Evolutionary conservation across 2,329 filamentous ascomycete species (phyloP).

Genomic region (Pleurostoma richardsiae): DNA sequence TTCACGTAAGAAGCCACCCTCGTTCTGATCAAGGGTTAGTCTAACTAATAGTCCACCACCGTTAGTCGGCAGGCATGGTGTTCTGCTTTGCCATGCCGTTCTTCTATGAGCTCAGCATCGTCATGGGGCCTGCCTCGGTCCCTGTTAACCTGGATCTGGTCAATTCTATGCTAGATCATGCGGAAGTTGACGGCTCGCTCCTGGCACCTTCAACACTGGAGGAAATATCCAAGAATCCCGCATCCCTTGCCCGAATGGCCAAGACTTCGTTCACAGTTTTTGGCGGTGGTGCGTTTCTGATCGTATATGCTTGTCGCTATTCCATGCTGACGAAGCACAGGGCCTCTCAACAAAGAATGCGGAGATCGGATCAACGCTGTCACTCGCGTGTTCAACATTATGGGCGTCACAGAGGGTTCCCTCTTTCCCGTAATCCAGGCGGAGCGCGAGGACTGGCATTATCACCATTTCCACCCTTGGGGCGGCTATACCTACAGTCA

Average conservation of each 20-base stretch:
- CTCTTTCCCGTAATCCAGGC: slow-evolving; percentile 6
- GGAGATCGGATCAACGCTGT: background rate
- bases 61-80: background rate
- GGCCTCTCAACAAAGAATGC: background rate
- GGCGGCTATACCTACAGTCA: slow-evolving; percentile 2
- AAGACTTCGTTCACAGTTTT: background rate
- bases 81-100: background rate
- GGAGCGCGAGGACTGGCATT: slow-evolving; percentile 19
- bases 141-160: background rate
- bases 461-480: slow-evolving; percentile 16
- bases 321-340: background rate
- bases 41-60: background rate
- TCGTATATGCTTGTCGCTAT: background rate
- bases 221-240: background rate
- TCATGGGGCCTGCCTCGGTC: background rate
- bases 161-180: background rate
- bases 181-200: background rate
- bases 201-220: background rate
- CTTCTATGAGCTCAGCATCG: background rate
- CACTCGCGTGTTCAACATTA: slow-evolving; percentile 6
- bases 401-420: slow-evolving; percentile 19
- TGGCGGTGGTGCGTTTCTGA: background rate
- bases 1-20: background rate
- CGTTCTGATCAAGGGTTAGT: background rate
- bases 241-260: background rate